These are phyloP conservation scores for Chiua virens DNA, from an alignment of 768 basidiomycete genomes.

Conservation along the genomic window DNA sequence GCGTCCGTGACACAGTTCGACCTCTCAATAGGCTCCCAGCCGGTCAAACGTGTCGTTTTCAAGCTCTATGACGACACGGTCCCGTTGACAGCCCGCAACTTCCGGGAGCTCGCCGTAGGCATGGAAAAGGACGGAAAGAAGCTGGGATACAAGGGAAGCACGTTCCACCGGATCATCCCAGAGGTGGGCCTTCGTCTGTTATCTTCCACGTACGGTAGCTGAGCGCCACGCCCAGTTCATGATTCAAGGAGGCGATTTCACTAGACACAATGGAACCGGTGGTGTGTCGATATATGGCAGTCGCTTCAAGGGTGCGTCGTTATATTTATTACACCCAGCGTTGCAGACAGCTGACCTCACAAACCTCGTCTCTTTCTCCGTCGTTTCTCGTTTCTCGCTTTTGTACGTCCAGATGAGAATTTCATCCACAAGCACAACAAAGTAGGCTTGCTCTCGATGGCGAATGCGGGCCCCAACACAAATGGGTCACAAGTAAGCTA, in stretches of 20 bases:
- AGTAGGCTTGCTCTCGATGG: conserved; percentile 77
- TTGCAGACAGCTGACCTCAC: not conserved
- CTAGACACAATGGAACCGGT: conserved; percentile 70
- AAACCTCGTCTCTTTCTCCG: not conserved
- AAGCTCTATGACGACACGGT: conserved; percentile 80
- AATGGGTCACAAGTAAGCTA: conserved; percentile 71
- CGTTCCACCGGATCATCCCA: conserved; percentile 76
- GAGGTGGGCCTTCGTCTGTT: conserved; percentile 36
- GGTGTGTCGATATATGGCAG: conserved; percentile 86
- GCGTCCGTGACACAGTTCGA: conserved; percentile 50
- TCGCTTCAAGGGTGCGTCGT: conserved; percentile 63
- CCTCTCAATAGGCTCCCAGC: conserved; percentile 55
- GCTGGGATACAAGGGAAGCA: conserved; percentile 68
- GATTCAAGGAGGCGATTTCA: conserved; percentile 89
- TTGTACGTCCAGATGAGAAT: conserved; percentile 55
- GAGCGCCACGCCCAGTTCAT: conserved; percentile 52
- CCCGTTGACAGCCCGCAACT: conserved; percentile 80
- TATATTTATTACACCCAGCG: too few relatives aligned
- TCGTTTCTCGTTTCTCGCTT: too few relatives aligned
- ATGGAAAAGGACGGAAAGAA: conserved; percentile 42
- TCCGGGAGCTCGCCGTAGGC: conserved; percentile 74
- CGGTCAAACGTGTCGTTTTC: conserved; percentile 75
- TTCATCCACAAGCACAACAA: conserved; percentile 62
- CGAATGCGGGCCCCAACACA: conserved; percentile 81
- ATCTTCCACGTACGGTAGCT: not conserved